Evolutionary conservation across 768 basidiomycete genomes (phyloP).

Genomic region (Lentinus tigrinus): DNA sequence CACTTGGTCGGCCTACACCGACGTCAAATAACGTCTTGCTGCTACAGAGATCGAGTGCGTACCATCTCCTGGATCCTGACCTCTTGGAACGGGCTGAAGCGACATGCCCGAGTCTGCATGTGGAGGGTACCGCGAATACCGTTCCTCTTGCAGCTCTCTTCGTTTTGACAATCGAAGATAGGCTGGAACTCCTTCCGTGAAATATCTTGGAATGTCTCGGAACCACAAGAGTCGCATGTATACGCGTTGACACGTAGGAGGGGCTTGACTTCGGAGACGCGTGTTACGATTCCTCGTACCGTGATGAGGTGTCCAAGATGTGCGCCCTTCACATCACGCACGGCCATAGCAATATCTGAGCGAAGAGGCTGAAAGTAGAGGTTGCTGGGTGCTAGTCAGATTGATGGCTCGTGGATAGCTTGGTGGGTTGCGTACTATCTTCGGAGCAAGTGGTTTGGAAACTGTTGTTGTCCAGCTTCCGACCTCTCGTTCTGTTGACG

Average conservation of each 20-base stretch:
- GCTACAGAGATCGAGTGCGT: constrained; percentile 17
- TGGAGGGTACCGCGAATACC: constrained; percentile 86
- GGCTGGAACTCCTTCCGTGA: constrained; percentile 89
- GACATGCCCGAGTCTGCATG: constrained; percentile 97
- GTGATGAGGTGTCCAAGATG: constrained; percentile 94
- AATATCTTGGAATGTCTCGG: constrained; percentile 98
- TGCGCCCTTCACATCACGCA: constrained; percentile 83
- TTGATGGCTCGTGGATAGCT: not conserved
- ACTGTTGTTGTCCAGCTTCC: constrained; percentile 71
- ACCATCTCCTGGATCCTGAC: constrained; percentile 99
- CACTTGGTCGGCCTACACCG: constrained; percentile 84
- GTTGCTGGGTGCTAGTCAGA: constrained; percentile 48
- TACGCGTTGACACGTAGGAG: constrained; percentile 96
- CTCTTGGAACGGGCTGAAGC: constrained; percentile 98
- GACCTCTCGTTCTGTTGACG: constrained; percentile 83
- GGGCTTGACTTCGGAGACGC: constrained; percentile 98
- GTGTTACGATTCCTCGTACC: constrained; percentile 95
- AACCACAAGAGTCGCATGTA: constrained; percentile 96
- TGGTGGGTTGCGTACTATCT: constrained; percentile 75
- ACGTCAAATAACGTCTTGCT: constrained; percentile 29
- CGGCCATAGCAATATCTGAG: constrained; percentile 78
- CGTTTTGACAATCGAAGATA: constrained; percentile 84
- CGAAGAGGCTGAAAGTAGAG: constrained; percentile 89
- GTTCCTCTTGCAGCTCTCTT: constrained; percentile 82
- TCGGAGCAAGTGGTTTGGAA: constrained; percentile 88